Evolutionary conservation across 148 eudicot genomes (phyloP).

Genomic region (Cornus florida): DNA sequence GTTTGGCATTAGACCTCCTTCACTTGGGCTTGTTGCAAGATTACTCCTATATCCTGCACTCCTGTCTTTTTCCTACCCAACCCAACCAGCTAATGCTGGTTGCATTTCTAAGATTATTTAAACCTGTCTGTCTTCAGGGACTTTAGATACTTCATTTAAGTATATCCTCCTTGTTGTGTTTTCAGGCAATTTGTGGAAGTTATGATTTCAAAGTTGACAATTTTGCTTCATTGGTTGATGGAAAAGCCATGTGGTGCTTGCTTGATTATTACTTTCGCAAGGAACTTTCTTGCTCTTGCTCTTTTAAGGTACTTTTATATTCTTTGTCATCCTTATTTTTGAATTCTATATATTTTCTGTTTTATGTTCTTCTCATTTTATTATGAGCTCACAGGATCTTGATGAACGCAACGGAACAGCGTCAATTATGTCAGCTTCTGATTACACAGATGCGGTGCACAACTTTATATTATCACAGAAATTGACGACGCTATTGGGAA

Average conservation of each 20-base stretch:
- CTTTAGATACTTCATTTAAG: background rate
- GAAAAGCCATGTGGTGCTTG: constrained; percentile 98
- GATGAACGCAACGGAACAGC: constrained; percentile 36
- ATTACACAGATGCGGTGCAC: constrained; percentile 91
- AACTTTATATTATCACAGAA: constrained; percentile 86
- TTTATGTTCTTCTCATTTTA: constrained; percentile 4
- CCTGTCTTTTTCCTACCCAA: background rate
- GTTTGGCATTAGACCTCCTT: background rate
- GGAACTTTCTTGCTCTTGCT: constrained; percentile 67
- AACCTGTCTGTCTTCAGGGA: background rate
- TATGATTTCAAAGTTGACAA: constrained; percentile 63
- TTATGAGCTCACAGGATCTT: constrained; percentile 46
- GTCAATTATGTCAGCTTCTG: constrained; percentile 72
- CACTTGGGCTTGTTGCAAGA: background rate
- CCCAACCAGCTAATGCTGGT: background rate
- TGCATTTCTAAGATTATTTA: background rate
- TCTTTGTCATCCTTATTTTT: constrained; percentile 2
- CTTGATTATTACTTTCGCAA: constrained; percentile 85
- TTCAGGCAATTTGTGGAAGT: constrained; percentile 75
- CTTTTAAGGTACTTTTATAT: constrained; percentile 40
- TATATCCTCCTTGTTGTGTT: background rate
- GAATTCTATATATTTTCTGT: background rate
- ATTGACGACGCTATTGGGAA: constrained; percentile 74
- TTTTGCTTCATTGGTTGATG: constrained; percentile 71
- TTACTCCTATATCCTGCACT: background rate